Evolutionary conservation across 1,139 yeast species (phyloP).

Genomic region (Geotrichum restrictum): DNA sequence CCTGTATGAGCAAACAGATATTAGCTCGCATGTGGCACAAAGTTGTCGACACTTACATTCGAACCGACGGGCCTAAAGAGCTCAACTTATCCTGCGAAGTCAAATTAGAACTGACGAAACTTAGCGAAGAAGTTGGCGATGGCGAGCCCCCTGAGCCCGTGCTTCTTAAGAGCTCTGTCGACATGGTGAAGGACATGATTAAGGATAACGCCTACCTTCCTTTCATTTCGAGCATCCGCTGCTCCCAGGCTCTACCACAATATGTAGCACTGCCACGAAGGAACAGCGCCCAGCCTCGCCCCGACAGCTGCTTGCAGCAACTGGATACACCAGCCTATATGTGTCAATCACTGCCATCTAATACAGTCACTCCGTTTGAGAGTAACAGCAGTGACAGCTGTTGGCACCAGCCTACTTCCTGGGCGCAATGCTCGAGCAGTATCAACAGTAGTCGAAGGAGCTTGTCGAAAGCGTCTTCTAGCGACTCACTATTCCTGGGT

Average conservation of each 20-base stretch:
- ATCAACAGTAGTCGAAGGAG: background rate
- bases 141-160: conserved; percentile 27
- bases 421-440: background rate
- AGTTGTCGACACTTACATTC: conserved; percentile 34
- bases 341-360: conserved; percentile 1
- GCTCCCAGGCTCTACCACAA: background rate
- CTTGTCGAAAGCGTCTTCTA: conserved; percentile 16
- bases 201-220: conserved; percentile 34
- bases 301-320: background rate
- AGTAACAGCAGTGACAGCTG: background rate
- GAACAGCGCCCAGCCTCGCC: background rate
- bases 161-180: conserved; percentile 29
- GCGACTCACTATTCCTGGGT: conserved; percentile 13
- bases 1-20: conserved; percentile 8
- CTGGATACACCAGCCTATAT: background rate
- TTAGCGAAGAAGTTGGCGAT: background rate
- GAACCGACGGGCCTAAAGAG: conserved; percentile 34
- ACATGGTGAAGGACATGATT: conserved; percentile 34
- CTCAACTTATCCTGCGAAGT: conserved; percentile 35
- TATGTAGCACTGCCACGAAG: background rate
- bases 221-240: conserved; percentile 23
- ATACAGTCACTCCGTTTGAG: background rate
- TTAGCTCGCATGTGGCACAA: conserved; percentile 31
- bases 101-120: conserved; percentile 27
- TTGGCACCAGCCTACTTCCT: conserved; percentile 13